Conservation (phyloP, 495 filamentous ascomycete genomes). For the Terfezia boudieri region DNA sequence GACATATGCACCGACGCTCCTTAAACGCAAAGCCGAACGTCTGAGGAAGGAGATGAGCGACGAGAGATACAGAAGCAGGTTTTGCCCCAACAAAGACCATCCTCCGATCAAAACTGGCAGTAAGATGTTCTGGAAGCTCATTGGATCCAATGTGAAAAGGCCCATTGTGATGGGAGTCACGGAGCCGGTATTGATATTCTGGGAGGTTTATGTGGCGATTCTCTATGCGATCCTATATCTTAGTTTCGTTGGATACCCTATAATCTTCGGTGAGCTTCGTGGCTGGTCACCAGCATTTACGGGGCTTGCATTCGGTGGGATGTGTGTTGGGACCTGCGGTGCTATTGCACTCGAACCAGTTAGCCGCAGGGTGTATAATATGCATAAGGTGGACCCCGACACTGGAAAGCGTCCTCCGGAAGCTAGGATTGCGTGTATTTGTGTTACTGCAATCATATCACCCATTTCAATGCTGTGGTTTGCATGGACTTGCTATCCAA, state of each 20-base stretch:
- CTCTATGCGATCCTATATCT: conserved; percentile 58
- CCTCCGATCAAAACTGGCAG: conserved; percentile 10
- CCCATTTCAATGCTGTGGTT: conserved; percentile 59
- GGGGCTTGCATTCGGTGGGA: conserved; percentile 61
- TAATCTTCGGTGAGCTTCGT: conserved; percentile 50
- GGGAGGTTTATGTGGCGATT: conserved; percentile 47
- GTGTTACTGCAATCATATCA: conserved; percentile 41
- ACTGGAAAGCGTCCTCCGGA: conserved; percentile 50
- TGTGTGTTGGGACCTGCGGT: conserved; percentile 51
- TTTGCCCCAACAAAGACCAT: conserved; percentile 2
- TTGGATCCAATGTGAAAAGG: conserved; percentile 50
- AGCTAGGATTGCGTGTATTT: conserved; percentile 49
- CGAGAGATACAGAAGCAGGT: conserved; percentile 23
- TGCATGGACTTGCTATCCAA: conserved; percentile 55
- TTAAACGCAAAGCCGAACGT: conserved; percentile 43
- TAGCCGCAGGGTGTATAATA: conserved; percentile 48
- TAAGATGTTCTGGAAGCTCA: conserved; percentile 24
- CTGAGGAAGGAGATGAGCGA: conserved; percentile 54
- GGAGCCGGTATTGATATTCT: conserved; percentile 72
- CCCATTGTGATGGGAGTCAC: conserved; percentile 59
- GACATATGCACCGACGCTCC: conserved; percentile 54
- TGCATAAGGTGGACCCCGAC: conserved; percentile 40
- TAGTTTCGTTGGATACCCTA: conserved; percentile 62
- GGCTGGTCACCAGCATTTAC: conserved; percentile 51
- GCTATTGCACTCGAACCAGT: conserved; percentile 47